Evolutionary conservation across 208 protist species (phyloP).

Genomic region (Porcisia hertigi): DNA sequence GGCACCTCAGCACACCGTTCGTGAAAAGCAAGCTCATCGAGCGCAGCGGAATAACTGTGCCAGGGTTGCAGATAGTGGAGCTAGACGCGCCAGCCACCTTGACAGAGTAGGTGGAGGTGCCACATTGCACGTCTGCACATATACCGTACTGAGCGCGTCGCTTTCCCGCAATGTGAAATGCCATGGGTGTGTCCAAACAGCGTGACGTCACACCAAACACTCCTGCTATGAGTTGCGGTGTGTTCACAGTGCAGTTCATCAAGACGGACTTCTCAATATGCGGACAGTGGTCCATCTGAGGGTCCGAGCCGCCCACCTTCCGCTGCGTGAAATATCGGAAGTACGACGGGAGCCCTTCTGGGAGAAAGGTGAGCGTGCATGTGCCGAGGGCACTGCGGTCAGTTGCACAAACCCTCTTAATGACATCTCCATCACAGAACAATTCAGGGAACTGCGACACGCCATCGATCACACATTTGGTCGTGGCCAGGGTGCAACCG

Average conservation of each 20-base stretch:
- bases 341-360: not conserved
- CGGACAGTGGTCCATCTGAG: constrained; percentile 57
- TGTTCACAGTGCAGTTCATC: too few relatives aligned
- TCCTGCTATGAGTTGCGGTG: too few relatives aligned
- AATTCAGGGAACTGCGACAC: constrained; percentile 38
- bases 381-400: constrained; percentile 20
- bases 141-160: too few relatives aligned
- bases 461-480: constrained; percentile 34
- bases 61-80: too few relatives aligned
- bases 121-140: too few relatives aligned
- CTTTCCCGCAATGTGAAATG: too few relatives aligned
- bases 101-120: too few relatives aligned
- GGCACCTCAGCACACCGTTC: too few relatives aligned
- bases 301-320: constrained; percentile 15
- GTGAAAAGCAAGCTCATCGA: too few relatives aligned
- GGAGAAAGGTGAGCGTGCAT: constrained; percentile 28
- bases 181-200: too few relatives aligned
- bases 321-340: constrained; percentile 43
- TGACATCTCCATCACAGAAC: constrained; percentile 45
- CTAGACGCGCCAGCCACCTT: too few relatives aligned
- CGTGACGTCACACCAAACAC: not conserved
- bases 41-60: not conserved
- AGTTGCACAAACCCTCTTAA: constrained; percentile 26
- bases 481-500: constrained; percentile 52
- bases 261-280: constrained; percentile 11